Evolutionary conservation across 352 stramenopile species (phyloP), one percentile per base, ranked within the genome.

Genomic region (Phytophthora meadii): DNA sequence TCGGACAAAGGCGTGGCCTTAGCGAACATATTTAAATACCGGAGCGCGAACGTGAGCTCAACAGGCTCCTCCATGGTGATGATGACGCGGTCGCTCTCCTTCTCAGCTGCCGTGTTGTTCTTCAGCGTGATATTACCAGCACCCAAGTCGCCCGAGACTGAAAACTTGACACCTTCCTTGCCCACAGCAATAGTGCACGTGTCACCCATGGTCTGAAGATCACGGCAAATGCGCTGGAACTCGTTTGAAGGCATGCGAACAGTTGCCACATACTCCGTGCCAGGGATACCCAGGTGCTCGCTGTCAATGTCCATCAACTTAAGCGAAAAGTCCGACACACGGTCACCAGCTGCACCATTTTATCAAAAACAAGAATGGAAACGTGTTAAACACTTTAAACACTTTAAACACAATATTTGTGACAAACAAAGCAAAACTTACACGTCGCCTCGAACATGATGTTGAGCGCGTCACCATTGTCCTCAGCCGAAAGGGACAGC

Each of bases 291-390:
- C 36, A 99, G 81, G 78, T 99, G 97, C 70, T 99, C 98, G 58
- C 84, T 97, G 74, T 99, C 97, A 89, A 99, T 99, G 76, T 99
- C 98, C 97, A 99, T 99, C 47, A 99, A 90, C 89, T 99, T 99
- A 54, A 99, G 86, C 73, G 98, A 98, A 72, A 98, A 98, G 61
- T 98, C 94, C 45, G 92, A 98, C 19, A 98, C 95, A 52, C 93
- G 81, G 68, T 98, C 93, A 48, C 94, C 88, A 19, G 91, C 82
- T 93, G 41, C 54, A 4, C 61, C 36, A 58, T 25, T 52, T 62
- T 12, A 10, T 19, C 12, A 39, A 56, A 27, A 60, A 41, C 42
- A 30, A 32, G 44, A 32, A 46, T 45, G 22, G 8, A 25, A 30
- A 59, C 17, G 52, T 22, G n/a, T 27, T 36, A 36, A 57, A 37